These are phyloP conservation scores for Debaryomyces castellii DNA, from an alignment of 805 yeast genomes.

Conservation along the genomic window DNA sequence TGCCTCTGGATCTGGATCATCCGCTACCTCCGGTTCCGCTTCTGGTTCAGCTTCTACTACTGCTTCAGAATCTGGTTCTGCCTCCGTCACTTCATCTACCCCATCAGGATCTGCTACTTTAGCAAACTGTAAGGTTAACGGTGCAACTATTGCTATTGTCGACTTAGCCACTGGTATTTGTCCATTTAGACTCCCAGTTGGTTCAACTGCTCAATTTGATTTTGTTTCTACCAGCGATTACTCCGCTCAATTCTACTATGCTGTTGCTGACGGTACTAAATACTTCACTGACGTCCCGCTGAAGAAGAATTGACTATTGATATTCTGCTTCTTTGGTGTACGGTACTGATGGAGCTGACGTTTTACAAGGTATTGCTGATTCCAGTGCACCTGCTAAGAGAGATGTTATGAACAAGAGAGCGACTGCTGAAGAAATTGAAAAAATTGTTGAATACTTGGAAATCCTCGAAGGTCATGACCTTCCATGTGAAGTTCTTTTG, in stretches of 20 bases:
- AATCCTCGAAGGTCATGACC: conserved; percentile 22
- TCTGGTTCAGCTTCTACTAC: conserved; percentile 9
- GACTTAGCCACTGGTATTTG: conserved; percentile 42
- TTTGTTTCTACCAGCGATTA: conserved; percentile 29
- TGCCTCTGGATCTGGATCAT: too few relatives aligned
- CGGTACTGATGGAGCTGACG: conserved; percentile 14
- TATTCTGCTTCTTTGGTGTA: conserved; percentile 30
- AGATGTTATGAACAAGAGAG: conserved; percentile 41
- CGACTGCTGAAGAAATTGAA: conserved; percentile 29
- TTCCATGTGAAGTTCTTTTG: conserved; percentile 25
- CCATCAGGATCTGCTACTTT: conserved; percentile 28
- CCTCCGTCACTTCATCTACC: conserved; percentile 18
- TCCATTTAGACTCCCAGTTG: conserved; percentile 33
- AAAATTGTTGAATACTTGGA: conserved; percentile 21
- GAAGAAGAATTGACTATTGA: conserved; percentile 31
- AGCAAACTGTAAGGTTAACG: conserved; percentile 38
- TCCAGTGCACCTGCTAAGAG: conserved; percentile 43
- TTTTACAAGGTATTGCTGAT: conserved; percentile 34
- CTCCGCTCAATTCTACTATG: conserved; percentile 36
- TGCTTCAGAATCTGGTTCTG: neutral
- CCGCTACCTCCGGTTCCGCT: conserved; percentile 3
- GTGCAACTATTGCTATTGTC: conserved; percentile 31
- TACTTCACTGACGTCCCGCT: conserved; percentile 34
- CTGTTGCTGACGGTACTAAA: conserved; percentile 18
- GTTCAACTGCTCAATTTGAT: conserved; percentile 22